Evolutionary conservation across 176 grass and related monocot species (phyloP), one percentile per base, ranked within the genome.

Genomic region (Zea mays): DNA sequence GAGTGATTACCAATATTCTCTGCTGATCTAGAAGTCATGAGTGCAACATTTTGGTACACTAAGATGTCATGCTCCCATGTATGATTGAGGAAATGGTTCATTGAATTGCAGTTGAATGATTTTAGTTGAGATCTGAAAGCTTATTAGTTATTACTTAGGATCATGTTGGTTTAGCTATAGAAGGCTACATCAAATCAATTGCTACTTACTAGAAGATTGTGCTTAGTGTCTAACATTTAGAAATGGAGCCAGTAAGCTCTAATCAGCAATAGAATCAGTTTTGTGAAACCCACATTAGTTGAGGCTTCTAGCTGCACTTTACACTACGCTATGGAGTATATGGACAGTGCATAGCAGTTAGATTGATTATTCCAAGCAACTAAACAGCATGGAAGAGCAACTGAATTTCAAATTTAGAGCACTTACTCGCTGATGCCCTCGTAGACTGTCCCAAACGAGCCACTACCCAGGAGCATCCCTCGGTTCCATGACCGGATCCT

Each of bases 341-440:
- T 39, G 27, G 38, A 10, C 6, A 35, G 3, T 27, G 59, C 14
- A 42, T 68, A 41, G 33, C 61, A 77, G 2, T 52, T 41, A 42
- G 60, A 51, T n/a, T 57, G 54, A 48, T 71, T 9, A 13, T 58
- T 40, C 38, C 16, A 73, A 55, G 50, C 43, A 83, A 8, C 7
- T 44, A 14, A 17, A 5, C 74, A 42, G 43, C 35, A 45, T 14
- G 38, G 12, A 55, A 42, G 2, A 80, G 50, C 49, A 17, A 76
- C 49, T 44, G 8, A 43, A 51, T 48, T 35, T 44, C 2, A 8
- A 71, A 5, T 65, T 8, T 58, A 74, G 6, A 69, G 69, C 40
- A 88, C 91, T 90, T 90, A 93, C 91, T 90, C 85, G 62, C 88
- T 93, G 51, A 93, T 90, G 48, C 79, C 91, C 78, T 93, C 91